A percentile compares a stretch with the other conserved stretches of the same genome.
phyloP scores from a whole-genome alignment of 129 eudicot species.

The Ambrosia artemisiifolia region DNA sequence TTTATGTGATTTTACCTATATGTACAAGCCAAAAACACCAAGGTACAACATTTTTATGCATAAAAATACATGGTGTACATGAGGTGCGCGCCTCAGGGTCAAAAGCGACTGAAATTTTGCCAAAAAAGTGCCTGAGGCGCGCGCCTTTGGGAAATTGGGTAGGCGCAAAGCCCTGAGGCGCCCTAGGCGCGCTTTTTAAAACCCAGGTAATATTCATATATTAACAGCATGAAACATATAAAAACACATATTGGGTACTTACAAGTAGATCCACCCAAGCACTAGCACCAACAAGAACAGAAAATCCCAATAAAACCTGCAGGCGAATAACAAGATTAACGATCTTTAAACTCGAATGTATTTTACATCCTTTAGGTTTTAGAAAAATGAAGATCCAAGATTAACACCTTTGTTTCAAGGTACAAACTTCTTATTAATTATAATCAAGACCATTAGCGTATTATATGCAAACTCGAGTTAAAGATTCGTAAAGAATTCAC shows the following conservation, averaged over 20 bases:
- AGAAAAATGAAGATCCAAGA: neutral
- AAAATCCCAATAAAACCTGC: constrained; percentile 95
- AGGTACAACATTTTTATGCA: no score
- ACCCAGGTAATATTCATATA: no score
- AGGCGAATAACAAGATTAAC: constrained; percentile 9
- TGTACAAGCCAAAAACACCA: no score
- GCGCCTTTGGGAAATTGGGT: no score
- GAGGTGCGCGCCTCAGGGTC: no score
- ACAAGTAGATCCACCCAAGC: constrained; percentile 98
- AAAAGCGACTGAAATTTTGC: no score
- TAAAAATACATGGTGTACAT: no score
- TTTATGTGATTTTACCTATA: no score
- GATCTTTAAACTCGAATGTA: neutral
- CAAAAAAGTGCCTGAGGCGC: no score
- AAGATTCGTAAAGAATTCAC: neutral
- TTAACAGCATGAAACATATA: constrained; percentile 1
- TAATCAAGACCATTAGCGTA: neutral
- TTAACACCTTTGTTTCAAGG: neutral
- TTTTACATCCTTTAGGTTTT: neutral
- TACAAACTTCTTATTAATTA: neutral
- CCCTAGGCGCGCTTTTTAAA: no score
- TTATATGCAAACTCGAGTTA: neutral
- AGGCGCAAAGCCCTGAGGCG: no score
- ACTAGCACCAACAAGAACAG: constrained; percentile 97
- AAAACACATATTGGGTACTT: constrained; percentile 12